These are phyloP conservation scores for Leptodontidium sp. DNA, from an alignment of 2,329 filamentous ascomycete species.

Conservation along the genomic window DNA sequence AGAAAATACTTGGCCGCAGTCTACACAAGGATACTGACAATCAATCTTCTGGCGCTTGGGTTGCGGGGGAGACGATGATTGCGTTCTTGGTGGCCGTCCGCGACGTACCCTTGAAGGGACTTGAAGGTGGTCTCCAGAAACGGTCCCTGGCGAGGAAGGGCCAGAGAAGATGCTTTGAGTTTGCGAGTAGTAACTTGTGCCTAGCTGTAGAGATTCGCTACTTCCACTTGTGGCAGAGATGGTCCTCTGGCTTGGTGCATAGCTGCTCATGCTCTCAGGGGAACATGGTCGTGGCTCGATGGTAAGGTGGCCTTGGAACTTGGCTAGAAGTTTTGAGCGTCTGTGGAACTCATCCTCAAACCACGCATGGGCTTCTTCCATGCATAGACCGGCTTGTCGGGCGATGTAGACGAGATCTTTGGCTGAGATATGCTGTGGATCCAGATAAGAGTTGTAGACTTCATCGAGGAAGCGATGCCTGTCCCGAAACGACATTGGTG, in stretches of 20 bases:
- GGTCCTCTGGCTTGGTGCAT: not conserved
- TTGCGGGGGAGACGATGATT: conserved; percentile 12
- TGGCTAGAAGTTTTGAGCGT: conserved; percentile 23
- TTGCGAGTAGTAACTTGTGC: conserved; percentile 11
- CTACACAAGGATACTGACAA: conserved; percentile 22
- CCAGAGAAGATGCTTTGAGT: conserved; percentile 12
- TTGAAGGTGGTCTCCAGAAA: not conserved
- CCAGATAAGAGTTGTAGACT: conserved; percentile 24
- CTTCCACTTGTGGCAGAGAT: not conserved
- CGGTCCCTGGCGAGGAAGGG: conserved; percentile 14
- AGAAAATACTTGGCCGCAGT: conserved; percentile 17
- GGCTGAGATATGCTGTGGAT: conserved; percentile 23
- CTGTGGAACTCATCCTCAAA: conserved; percentile 29
- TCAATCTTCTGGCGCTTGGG: conserved; percentile 22
- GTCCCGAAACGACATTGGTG: conserved; percentile 31
- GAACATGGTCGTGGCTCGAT: conserved; percentile 16
- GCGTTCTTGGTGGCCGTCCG: conserved; percentile 7
- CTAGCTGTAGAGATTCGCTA: not conserved
- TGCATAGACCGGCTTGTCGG: conserved; percentile 24
- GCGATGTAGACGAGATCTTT: conserved; percentile 19
- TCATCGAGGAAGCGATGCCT: conserved; percentile 27
- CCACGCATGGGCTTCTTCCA: conserved; percentile 32
- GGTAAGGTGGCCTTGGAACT: conserved; percentile 3
- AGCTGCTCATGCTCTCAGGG: conserved; percentile 22
- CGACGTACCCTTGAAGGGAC: conserved; percentile 17